These are phyloP conservation scores for Gossypium aridum DNA, from an alignment of 441 rosid genomes.

Conservation along the genomic window DNA sequence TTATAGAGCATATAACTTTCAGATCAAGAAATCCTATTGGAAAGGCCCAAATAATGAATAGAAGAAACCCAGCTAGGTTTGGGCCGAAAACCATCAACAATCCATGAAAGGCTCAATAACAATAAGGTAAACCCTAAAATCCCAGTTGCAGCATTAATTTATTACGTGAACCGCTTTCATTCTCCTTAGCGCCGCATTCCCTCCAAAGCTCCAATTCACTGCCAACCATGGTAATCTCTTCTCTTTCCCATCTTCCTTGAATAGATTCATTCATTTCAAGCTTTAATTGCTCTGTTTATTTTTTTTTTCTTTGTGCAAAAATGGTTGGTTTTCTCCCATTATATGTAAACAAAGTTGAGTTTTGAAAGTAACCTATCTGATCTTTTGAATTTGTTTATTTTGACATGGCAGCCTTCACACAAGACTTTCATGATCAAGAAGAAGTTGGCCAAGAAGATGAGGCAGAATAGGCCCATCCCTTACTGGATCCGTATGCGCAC, in stretches of 20 bases:
- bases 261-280: not conserved
- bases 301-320: not conserved
- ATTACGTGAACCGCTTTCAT: not conserved
- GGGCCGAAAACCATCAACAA: not conserved
- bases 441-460: slow-evolving; percentile 89
- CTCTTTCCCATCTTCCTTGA: not conserved
- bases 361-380: not conserved
- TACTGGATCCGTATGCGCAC: slow-evolving; percentile 85
- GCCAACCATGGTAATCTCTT: not conserved
- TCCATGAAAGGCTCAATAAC: not conserved
- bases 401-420: slow-evolving; percentile 65
- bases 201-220: not conserved
- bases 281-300: not conserved
- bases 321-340: not conserved
- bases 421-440: slow-evolving; percentile 80
- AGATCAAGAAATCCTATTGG: not conserved
- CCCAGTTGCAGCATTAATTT: not conserved
- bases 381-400: not conserved
- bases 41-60: not conserved
- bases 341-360: not conserved
- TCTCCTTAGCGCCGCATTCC: not conserved
- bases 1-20: not conserved
- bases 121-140: not conserved
- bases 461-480: slow-evolving; percentile 93
- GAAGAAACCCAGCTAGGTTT: not conserved